A percentile compares a stretch with the other conserved stretches of the same genome.
These are phyloP conservation scores for Eucalyptus sp. DNA, from an alignment of 345 rosid species.

Conservation along the genomic window DNA sequence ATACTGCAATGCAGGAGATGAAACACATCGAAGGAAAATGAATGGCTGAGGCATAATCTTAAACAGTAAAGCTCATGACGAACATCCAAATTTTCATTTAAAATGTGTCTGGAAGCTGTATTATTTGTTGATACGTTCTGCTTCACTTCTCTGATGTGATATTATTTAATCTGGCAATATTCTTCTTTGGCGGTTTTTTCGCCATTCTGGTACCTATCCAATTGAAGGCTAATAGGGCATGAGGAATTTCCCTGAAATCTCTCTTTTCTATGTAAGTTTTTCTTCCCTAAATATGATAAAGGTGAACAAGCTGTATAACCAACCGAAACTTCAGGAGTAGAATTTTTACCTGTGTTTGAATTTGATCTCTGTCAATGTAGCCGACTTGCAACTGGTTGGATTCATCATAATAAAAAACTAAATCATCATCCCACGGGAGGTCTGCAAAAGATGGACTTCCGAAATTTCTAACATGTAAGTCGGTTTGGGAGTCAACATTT, in stretches of 20 bases:
- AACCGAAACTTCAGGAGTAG: neutral
- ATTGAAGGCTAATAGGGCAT: neutral
- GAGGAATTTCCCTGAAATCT: neutral
- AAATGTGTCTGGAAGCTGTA: neutral
- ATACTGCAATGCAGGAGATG: neutral
- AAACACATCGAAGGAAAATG: neutral
- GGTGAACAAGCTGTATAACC: neutral
- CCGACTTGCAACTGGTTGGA: neutral
- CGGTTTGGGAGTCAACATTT: neutral
- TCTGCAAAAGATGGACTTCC: neutral
- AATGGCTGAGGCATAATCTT: neutral
- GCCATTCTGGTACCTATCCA: neutral
- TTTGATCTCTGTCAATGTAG: neutral
- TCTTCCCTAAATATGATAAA: neutral
- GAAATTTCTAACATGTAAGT: neutral
- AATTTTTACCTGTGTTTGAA: neutral
- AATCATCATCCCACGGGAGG: rapidly evolving
- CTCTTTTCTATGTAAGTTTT: neutral
- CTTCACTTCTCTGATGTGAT: neutral
- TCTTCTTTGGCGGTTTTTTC: neutral
- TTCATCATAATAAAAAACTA: neutral
- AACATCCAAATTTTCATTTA: neutral
- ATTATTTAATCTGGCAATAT: neutral
- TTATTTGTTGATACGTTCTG: neutral
- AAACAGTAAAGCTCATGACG: neutral